Evolutionary conservation across 257 asterid genomes (phyloP).

Genomic region (Avicennia marina): DNA sequence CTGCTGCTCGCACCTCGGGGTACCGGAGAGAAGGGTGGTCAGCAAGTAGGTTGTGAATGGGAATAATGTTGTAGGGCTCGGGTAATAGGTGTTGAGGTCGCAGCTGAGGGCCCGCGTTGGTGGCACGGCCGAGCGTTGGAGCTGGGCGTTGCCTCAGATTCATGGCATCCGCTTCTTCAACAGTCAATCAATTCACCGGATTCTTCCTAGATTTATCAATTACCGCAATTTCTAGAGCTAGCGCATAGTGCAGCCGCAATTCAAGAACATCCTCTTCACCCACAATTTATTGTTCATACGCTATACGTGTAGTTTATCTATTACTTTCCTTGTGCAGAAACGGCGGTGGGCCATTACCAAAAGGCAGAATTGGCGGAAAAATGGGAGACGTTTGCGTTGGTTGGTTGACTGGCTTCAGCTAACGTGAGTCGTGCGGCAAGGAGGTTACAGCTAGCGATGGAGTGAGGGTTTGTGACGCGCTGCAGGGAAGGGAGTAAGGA

Average conservation of each 20-base stretch:
- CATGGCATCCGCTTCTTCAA: conserved; percentile 34
- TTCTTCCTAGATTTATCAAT: not conserved
- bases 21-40: conserved; percentile 84
- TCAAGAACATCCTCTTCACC: not conserved
- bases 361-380: not conserved
- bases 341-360: too few species aligned
- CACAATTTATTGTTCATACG: too few species aligned
- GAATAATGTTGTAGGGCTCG: conserved; percentile 70
- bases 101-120: conserved; percentile 46
- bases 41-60: conserved; percentile 56
- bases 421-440: conserved; percentile 23
- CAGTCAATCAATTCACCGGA: conserved; percentile 15
- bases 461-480: conserved; percentile 23
- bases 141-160: conserved; percentile 53
- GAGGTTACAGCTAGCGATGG: conserved; percentile 22
- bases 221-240: conserved; percentile 10
- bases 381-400: conserved; percentile 8
- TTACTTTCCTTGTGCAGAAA: too few species aligned
- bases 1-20: conserved; percentile 84
- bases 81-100: conserved; percentile 22
- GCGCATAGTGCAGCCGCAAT: not conserved
- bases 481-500: not conserved
- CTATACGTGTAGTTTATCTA: too few species aligned
- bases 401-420: conserved; percentile 8
- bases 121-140: conserved; percentile 51